Evolutionary conservation across 768 basidiomycete species (phyloP).

Genomic region (Serendipita sp.): DNA sequence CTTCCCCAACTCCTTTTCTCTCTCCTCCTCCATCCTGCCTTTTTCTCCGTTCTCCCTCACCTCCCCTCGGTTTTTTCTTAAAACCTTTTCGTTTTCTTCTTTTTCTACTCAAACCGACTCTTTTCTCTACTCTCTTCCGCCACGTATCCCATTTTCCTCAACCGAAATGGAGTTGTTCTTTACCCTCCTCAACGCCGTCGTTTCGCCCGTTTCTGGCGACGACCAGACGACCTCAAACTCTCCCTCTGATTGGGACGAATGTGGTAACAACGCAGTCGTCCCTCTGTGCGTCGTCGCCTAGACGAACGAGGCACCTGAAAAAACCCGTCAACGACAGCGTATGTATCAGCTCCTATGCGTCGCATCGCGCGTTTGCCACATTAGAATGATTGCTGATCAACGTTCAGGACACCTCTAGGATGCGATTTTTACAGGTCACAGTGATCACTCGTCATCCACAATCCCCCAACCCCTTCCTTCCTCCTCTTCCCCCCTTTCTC

Average conservation of each 20-base stretch:
- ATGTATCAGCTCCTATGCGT: not conserved
- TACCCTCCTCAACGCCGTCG: not conserved
- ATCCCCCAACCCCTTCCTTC: no score
- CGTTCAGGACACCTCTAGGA: not conserved
- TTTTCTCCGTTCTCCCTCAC: not conserved
- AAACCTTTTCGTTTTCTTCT: no score
- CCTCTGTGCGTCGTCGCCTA: not conserved
- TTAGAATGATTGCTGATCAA: not conserved
- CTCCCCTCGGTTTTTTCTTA: no score
- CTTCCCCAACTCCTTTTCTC: not conserved
- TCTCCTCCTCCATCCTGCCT: not conserved
- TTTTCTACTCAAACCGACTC: not conserved
- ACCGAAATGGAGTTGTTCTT: constrained; percentile 1
- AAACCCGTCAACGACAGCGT: not conserved
- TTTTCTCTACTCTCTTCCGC: not conserved
- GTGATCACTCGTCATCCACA: no score
- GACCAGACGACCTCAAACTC: not conserved
- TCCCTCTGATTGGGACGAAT: not conserved
- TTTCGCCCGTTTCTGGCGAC: not conserved
- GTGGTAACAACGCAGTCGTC: not conserved
- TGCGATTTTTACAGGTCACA: no score
- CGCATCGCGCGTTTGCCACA: not conserved
- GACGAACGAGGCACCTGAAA: not conserved
- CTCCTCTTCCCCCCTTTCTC: no score
- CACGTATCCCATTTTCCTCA: not conserved